Percentiles rank a stretch among this genome's conserved stretches.
These are phyloP conservation scores for Botrytis cinerea DNA, from an alignment of 2,329 filamentous ascomycete genomes.

Conservation along the genomic window DNA sequence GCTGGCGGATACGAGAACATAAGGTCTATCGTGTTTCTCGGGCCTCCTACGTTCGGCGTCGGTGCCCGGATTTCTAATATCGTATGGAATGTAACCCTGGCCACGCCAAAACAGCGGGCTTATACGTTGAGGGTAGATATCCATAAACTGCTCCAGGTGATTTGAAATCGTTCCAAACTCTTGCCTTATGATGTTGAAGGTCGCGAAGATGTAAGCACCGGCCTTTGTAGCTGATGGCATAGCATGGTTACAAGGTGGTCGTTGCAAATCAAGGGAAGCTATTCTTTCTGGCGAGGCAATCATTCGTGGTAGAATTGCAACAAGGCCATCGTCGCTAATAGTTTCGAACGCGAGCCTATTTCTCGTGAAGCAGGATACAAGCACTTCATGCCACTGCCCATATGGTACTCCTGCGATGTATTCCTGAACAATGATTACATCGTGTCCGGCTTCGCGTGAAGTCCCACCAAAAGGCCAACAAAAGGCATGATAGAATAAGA, in stretches of 20 bases:
- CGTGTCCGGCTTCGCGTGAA: not conserved
- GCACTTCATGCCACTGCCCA: not conserved
- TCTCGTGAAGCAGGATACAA: not conserved
- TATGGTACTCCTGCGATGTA: not conserved
- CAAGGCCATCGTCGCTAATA: conserved; percentile 4
- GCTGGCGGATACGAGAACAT: not conserved
- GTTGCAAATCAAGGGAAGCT: not conserved
- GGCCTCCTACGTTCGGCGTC: not conserved
- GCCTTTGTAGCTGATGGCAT: not conserved
- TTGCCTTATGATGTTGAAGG: conserved; percentile 26
- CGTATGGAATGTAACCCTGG: not conserved
- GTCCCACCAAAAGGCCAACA: not conserved
- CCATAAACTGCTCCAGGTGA: not conserved
- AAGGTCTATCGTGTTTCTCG: not conserved
- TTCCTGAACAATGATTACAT: not conserved
- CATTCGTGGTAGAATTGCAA: not conserved
- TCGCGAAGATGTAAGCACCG: not conserved
- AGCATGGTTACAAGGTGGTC: not conserved
- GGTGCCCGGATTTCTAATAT: not conserved
- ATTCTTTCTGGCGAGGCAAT: too few relatives aligned
- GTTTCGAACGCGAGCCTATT: not conserved
- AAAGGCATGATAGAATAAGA: conserved; percentile 13
- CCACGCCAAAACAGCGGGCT: not conserved
- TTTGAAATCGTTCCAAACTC: conserved; percentile 23
- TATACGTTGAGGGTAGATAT: too few relatives aligned